Percentiles rank a stretch among this genome's conserved stretches.
These are phyloP conservation scores for Verticillium longisporum DNA, from an alignment of 2,329 filamentous ascomycete species.

Conservation along the genomic window DNA sequence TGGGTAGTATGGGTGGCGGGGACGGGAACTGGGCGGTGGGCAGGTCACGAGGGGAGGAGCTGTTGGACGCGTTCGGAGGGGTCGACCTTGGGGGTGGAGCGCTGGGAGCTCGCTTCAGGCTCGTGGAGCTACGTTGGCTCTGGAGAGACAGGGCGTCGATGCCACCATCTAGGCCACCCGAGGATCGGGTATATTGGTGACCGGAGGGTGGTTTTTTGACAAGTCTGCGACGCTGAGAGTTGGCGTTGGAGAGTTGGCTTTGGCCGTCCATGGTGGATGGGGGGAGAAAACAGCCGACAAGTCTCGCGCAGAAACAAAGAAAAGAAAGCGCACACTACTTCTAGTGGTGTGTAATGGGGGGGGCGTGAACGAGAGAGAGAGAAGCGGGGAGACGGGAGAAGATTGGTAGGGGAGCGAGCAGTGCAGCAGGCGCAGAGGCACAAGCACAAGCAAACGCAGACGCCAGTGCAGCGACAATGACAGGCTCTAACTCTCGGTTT, in stretches of 20 bases:
- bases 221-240: conserved; percentile 51
- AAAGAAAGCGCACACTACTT: conserved; percentile 1
- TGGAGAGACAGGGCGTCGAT: conserved; percentile 51
- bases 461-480: neutral
- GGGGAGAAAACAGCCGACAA: conserved; percentile 11
- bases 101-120: conserved; percentile 54
- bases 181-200: conserved; percentile 39
- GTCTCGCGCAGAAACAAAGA: conserved; percentile 9
- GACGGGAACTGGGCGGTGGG: conserved; percentile 32
- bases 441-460: neutral
- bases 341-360: neutral
- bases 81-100: conserved; percentile 44
- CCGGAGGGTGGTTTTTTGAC: conserved; percentile 52
- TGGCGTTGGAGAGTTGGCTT: conserved; percentile 35
- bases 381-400: conserved; percentile 1
- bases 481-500: neutral
- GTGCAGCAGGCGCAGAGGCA: conserved; percentile 2
- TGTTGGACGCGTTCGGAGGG: conserved; percentile 39
- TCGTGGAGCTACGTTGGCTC: conserved; percentile 59
- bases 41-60: conserved; percentile 39
- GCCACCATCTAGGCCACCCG: conserved; percentile 43
- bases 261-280: conserved; percentile 38
- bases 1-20: conserved; percentile 37
- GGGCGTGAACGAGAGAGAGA: neutral
- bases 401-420: conserved; percentile 2